A percentile compares a stretch with the other conserved stretches of the same genome.
Evolutionary conservation across 2,329 filamentous ascomycete species (phyloP).

Genomic region (Cercospora beticola): DNA sequence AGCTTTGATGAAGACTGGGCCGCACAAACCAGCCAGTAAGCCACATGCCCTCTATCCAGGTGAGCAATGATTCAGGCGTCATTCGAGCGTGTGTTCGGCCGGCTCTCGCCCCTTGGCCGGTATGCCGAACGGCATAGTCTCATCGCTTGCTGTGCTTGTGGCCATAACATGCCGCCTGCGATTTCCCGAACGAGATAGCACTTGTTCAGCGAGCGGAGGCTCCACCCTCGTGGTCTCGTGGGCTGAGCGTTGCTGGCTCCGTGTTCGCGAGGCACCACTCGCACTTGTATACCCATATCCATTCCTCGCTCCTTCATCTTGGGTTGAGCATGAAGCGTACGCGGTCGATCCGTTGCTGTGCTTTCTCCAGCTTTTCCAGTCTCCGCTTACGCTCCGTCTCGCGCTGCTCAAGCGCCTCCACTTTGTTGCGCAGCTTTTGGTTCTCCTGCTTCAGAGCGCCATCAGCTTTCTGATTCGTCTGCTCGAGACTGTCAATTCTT

Average conservation of each 20-base stretch:
- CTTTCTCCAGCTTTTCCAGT: constrained; percentile 69
- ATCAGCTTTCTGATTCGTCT: constrained; percentile 56
- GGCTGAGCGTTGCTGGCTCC: not conserved
- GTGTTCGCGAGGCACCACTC: not conserved
- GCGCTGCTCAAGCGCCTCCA: constrained; percentile 66
- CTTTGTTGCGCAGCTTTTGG: constrained; percentile 68
- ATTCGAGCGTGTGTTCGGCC: not conserved
- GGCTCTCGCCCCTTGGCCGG: not conserved
- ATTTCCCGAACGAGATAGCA: not conserved
- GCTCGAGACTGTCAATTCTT: constrained; percentile 66
- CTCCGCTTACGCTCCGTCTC: constrained; percentile 68
- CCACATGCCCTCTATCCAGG: not conserved
- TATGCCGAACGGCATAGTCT: not conserved
- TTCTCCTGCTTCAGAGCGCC: constrained; percentile 60
- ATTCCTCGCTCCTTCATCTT: constrained; percentile 26
- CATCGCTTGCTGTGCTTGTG: not conserved
- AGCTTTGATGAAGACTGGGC: not conserved
- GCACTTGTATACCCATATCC: not conserved
- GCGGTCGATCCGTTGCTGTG: constrained; percentile 68
- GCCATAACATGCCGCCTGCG: not conserved
- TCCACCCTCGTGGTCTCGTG: not conserved
- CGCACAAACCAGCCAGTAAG: not conserved
- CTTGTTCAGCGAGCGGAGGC: not conserved
- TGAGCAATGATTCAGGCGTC: not conserved
- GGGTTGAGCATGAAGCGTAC: constrained; percentile 61